phyloP scores from a whole-genome alignment of 1,284 basidiomycete genomes.

The Pholiota adiposa region DNA sequence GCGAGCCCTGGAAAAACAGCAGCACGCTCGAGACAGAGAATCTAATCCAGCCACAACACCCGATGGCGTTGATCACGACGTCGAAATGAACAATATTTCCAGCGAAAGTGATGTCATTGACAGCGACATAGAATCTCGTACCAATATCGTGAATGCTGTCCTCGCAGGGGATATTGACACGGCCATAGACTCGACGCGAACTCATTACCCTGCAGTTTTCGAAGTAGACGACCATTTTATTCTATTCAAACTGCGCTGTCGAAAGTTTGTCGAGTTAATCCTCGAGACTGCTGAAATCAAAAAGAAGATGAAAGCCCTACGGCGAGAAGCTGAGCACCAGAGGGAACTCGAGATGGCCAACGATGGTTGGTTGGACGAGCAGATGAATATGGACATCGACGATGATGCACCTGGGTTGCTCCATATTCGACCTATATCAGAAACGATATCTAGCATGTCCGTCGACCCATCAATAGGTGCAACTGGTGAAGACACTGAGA shows the following conservation, averaged over 20 bases:
- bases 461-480: not conserved
- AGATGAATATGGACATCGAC: constrained; percentile 58
- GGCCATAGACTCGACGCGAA: constrained; percentile 60
- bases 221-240: constrained; percentile 68
- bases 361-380: constrained; percentile 52
- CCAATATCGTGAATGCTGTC: constrained; percentile 70
- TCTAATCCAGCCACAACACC: not conserved
- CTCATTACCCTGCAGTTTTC: constrained; percentile 66
- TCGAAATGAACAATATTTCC: constrained; percentile 44
- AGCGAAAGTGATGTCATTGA: constrained; percentile 32
- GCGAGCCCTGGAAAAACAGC: constrained; percentile 64
- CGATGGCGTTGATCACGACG: constrained; percentile 33
- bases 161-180: constrained; percentile 72
- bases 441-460: constrained; percentile 3
- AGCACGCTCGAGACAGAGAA: constrained; percentile 15
- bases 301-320: constrained; percentile 52
- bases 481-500: not conserved
- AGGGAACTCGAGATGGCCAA: constrained; percentile 18
- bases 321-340: constrained; percentile 22
- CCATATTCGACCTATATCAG: constrained; percentile 2
- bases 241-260: constrained; percentile 76
- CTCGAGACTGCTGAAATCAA: constrained; percentile 69
- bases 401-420: constrained; percentile 38
- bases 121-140: constrained; percentile 65
- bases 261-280: constrained; percentile 82